Evolutionary conservation across 2,329 filamentous ascomycete species (phyloP), one percentile per base, ranked within the genome.

Genomic region (Scedosporium minutisporum): DNA sequence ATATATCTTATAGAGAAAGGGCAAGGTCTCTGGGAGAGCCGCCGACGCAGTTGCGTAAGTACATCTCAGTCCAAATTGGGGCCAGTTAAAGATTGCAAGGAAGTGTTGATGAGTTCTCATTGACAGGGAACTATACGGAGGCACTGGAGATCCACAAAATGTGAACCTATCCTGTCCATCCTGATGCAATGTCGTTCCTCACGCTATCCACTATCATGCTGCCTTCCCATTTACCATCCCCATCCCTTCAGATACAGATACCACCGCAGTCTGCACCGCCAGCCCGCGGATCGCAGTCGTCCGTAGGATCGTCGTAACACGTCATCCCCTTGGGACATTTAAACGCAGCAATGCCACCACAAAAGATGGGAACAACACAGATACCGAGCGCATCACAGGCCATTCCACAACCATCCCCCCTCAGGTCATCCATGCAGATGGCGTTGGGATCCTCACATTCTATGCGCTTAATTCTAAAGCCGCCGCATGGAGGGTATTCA

Each of bases 351-450:
- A 62, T 21, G 18, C 48, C 48, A 25, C 48, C 60, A 21, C 60
- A 62, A n/a, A 51, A 53, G 27, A 38, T n/a, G 18, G 38, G 29
- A 14, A 21, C 25, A 1, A 72, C 65, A 51, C 71, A 76, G 29
- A 75, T 74, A 2, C 73, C 73, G 0, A 71, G 71, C 6, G n/a
- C 60, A 53, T 75, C 73, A 62, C 74, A 75, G 3, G 73, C 70
- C 68, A 73, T 65, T 9, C 73, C 73, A 48, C 73, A 75, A 25
- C 64, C 29, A 65, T 66, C 6, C 2, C 21, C 46, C 53, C 74
- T 70, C 10, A 75, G 73, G 27, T 76, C 73, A 62, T 74, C 67
- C 16, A 68, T 64, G 61, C 75, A 77, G 2, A 65, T 60, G 1
- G 65, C 65, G 16, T 66, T 65, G 18, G 62, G 62, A 60, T 60